phyloP scores from a whole-genome alignment of 1,284 basidiomycete species.

The Apiotrichum brassicae region DNA sequence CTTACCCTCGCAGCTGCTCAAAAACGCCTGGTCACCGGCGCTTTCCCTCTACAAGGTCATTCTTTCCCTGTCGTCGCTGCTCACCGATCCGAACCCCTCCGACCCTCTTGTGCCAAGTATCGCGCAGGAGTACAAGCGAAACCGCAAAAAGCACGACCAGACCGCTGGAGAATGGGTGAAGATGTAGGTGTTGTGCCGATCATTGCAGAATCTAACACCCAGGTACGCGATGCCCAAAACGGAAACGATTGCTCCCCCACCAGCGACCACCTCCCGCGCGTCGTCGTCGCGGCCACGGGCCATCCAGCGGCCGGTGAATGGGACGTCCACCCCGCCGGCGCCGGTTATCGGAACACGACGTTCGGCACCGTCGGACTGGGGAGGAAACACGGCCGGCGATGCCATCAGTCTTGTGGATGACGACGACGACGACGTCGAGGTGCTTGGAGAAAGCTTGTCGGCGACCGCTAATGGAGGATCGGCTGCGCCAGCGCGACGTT shows the following conservation, averaged over 20 bases:
- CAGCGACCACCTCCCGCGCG: slow-evolving; percentile 4
- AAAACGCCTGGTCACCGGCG: slow-evolving; percentile 84
- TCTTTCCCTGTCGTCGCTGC: slow-evolving; percentile 91
- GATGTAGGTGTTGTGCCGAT: slow-evolving; percentile 58
- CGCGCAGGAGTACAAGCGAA: slow-evolving; percentile 81
- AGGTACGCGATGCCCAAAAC: slow-evolving; percentile 33
- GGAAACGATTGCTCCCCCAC: slow-evolving; percentile 2
- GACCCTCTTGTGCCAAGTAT: slow-evolving; percentile 55
- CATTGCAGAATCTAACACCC: neutral
- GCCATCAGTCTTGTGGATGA: slow-evolving; percentile 3
- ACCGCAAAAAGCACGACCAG: slow-evolving; percentile 80
- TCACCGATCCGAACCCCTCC: slow-evolving; percentile 94
- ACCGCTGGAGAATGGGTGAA: slow-evolving; percentile 91
- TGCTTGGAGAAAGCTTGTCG: slow-evolving; percentile 5
- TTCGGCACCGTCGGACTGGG: neutral
- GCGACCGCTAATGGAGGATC: neutral
- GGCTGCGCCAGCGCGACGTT: neutral
- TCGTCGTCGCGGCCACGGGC: slow-evolving; percentile 11
- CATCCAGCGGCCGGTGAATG: slow-evolving; percentile 11
- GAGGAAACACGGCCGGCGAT: slow-evolving; percentile 15
- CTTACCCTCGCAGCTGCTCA: slow-evolving; percentile 60
- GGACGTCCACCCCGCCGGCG: slow-evolving; percentile 6
- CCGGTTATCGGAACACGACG: slow-evolving; percentile 9
- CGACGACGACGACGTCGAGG: slow-evolving; percentile 14
- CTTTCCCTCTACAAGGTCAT: slow-evolving; percentile 86